Percentiles rank a stretch among this genome's conserved stretches.
These are phyloP conservation scores for Truncatella angustata DNA, from an alignment of 2,329 filamentous ascomycete genomes.

Conservation along the genomic window DNA sequence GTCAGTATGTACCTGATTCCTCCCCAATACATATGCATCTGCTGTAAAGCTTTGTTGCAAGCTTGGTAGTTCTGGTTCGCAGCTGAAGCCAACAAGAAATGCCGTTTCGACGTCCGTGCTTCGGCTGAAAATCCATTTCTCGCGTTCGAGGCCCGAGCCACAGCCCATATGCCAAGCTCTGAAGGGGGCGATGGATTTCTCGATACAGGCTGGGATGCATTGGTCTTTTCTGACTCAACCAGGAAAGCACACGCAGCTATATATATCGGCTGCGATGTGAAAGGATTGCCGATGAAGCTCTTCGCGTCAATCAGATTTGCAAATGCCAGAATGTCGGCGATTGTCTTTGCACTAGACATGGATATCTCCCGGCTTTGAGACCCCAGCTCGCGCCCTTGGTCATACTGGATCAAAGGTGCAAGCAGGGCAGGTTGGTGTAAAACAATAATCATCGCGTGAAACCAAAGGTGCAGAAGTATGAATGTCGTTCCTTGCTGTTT, in stretches of 20 bases:
- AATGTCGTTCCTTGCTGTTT: slow-evolving; percentile 83
- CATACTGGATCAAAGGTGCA: slow-evolving; percentile 65
- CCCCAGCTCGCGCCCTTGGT: slow-evolving; percentile 66
- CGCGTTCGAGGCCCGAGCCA: slow-evolving; percentile 11
- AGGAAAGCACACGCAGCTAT: slow-evolving; percentile 88
- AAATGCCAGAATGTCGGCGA: slow-evolving; percentile 84
- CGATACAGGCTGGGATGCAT: slow-evolving; percentile 65
- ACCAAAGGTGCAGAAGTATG: slow-evolving; percentile 84
- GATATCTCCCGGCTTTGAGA: slow-evolving; percentile 78
- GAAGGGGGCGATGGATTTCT: slow-evolving; percentile 52
- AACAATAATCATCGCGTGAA: slow-evolving; percentile 81
- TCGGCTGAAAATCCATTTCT: slow-evolving; percentile 10
- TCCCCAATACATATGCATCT: slow-evolving; percentile 82
- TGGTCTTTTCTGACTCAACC: slow-evolving; percentile 70
- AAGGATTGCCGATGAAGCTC: slow-evolving; percentile 84
- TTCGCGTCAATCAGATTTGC: slow-evolving; percentile 82
- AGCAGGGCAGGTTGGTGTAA: slow-evolving; percentile 81
- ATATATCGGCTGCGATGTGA: slow-evolving; percentile 88
- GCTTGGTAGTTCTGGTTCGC: slow-evolving; percentile 85
- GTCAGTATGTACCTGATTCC: slow-evolving; percentile 85
- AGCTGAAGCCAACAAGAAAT: slow-evolving; percentile 74
- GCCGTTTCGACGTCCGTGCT: slow-evolving; percentile 55
- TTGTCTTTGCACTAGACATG: slow-evolving; percentile 89
- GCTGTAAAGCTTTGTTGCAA: slow-evolving; percentile 80
- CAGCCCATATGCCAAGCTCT: slow-evolving; percentile 14